These are phyloP conservation scores for Neoscytalidium dimidiatum DNA, from an alignment of 2,329 filamentous ascomycete species.

Conservation along the genomic window DNA sequence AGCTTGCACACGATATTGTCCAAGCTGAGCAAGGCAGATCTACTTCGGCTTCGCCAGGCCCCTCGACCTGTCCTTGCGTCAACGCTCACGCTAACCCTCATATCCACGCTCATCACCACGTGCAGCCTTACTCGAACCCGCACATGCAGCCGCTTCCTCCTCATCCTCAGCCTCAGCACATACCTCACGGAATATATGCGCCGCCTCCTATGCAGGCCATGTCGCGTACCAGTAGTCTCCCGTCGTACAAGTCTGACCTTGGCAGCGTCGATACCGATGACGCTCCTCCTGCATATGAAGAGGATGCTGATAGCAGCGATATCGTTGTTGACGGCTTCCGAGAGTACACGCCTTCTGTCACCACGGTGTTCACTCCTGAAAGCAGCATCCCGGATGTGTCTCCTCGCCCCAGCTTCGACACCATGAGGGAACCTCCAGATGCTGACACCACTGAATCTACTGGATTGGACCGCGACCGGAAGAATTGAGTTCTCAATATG, in stretches of 20 bases:
- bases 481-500: not conserved
- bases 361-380: slow-evolving; percentile 38
- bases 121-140: not conserved
- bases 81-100: not conserved
- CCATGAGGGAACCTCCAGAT: slow-evolving; percentile 25
- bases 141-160: slow-evolving; percentile 21
- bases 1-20: slow-evolving; percentile 54
- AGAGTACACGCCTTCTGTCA: slow-evolving; percentile 35
- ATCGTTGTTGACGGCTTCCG: slow-evolving; percentile 46
- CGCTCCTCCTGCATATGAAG: slow-evolving; percentile 46
- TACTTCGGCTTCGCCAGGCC: not conserved
- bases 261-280: slow-evolving; percentile 29
- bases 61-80: slow-evolving; percentile 7
- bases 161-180: slow-evolving; percentile 22
- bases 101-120: slow-evolving; percentile 28
- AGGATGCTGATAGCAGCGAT: slow-evolving; percentile 39
- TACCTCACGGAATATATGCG: slow-evolving; percentile 22
- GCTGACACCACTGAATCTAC: not conserved
- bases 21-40: slow-evolving; percentile 39
- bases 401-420: slow-evolving; percentile 40
- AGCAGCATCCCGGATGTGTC: slow-evolving; percentile 42
- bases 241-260: slow-evolving; percentile 46
- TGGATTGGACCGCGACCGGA: slow-evolving; percentile 6
- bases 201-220: slow-evolving; percentile 30
- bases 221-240: slow-evolving; percentile 43